phyloP scores from a whole-genome alignment of 2,329 filamentous ascomycete species.

The Mycosphaerella sp. region DNA sequence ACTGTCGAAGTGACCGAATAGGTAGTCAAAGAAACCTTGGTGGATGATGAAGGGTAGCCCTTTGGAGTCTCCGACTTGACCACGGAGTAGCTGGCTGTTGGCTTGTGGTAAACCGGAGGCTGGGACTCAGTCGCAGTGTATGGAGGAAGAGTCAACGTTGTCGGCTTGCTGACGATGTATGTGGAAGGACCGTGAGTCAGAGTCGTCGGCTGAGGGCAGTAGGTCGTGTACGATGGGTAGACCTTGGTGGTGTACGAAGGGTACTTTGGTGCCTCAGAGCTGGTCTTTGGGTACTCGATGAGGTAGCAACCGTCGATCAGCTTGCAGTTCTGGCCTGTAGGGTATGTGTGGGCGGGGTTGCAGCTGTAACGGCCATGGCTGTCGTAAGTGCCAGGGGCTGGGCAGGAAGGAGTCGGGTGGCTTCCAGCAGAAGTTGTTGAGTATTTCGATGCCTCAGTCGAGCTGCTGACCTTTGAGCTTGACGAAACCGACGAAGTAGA shows the following conservation, averaged over 20 bases:
- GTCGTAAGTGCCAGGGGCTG: conserved; percentile 6
- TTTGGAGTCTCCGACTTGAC: neutral
- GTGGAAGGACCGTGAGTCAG: conserved; percentile 59
- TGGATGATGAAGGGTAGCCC: neutral
- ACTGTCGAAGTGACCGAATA: conserved; percentile 56
- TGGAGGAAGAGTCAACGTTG: conserved; percentile 26
- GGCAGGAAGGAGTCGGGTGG: conserved; percentile 4
- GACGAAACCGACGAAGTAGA: neutral
- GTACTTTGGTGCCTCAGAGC: conserved; percentile 29
- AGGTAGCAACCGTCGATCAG: conserved; percentile 14
- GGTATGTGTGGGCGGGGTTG: conserved; percentile 21
- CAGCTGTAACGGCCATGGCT: conserved; percentile 10
- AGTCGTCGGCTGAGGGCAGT: conserved; percentile 62
- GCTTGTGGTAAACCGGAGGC: conserved; percentile 51
- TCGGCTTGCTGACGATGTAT: conserved; percentile 57
- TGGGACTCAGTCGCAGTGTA: conserved; percentile 32
- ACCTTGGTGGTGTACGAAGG: conserved; percentile 45
- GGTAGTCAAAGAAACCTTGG: conserved; percentile 38
- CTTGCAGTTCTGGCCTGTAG: conserved; percentile 20
- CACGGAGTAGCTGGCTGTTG: conserved; percentile 39
- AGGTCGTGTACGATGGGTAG: conserved; percentile 63
- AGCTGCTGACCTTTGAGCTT: neutral
- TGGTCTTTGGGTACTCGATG: conserved; percentile 21
- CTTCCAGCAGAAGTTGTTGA: neutral
- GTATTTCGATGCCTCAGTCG: neutral